These are phyloP conservation scores for Tricladium varicosporioides DNA, from an alignment of 2,329 filamentous ascomycete genomes.

Conservation along the genomic window DNA sequence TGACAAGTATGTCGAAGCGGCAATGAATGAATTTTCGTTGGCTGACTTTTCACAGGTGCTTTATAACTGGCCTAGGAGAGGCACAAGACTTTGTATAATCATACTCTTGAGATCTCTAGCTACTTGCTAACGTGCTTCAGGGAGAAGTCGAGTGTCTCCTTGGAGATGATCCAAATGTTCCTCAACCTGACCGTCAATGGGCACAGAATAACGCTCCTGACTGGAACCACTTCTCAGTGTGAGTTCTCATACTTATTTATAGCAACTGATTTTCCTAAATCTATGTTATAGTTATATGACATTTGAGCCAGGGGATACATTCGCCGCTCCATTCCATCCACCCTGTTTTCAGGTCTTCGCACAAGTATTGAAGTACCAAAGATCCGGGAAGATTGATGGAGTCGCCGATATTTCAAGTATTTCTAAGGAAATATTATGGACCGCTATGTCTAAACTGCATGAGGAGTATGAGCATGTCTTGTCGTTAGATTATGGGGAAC, in stretches of 20 bases:
- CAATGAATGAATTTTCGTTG: not conserved
- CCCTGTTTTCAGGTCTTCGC: slow-evolving; percentile 14
- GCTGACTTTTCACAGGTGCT: slow-evolving; percentile 8
- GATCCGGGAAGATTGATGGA: not conserved
- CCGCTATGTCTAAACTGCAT: not conserved
- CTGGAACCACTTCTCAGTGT: not conserved
- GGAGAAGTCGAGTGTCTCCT: slow-evolving; percentile 3
- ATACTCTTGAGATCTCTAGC: not conserved
- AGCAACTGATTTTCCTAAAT: not conserved
- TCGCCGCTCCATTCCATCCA: slow-evolving; percentile 11
- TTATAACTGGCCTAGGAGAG: slow-evolving; percentile 11
- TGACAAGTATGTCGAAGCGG: slow-evolving; percentile 10
- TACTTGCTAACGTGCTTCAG: not conserved
- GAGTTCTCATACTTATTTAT: not conserved
- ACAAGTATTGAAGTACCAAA: slow-evolving; percentile 9
- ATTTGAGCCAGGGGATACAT: slow-evolving; percentile 3
- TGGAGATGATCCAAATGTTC: slow-evolving; percentile 18
- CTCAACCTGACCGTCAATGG: not conserved
- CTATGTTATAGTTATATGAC: slow-evolving; percentile 4
- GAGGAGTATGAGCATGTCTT: slow-evolving; percentile 3
- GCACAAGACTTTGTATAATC: slow-evolving; percentile 10
- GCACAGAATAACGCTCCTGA: not conserved
- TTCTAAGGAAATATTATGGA: too few species aligned
- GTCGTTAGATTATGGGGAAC: slow-evolving; percentile 14
- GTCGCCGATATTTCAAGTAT: too few species aligned